Evolutionary conservation across 2,329 filamentous ascomycete genomes (phyloP).

Genomic region (Aspergillus jensenii): DNA sequence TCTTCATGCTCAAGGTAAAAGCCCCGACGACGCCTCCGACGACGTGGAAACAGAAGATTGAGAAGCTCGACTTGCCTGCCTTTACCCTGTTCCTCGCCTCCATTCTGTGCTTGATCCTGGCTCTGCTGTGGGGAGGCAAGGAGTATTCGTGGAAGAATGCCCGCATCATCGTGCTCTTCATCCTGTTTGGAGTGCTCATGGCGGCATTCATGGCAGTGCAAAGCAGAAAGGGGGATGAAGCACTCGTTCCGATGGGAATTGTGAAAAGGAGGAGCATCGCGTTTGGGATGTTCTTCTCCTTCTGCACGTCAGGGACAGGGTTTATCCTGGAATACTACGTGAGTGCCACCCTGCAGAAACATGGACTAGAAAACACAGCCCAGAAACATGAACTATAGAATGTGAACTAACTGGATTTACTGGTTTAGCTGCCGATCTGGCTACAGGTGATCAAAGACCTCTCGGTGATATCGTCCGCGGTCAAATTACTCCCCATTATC

Average conservation of each 20-base stretch:
- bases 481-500: conserved; percentile 7
- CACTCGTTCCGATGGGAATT: conserved; percentile 5
- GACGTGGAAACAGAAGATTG: background rate
- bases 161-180: conserved; percentile 4
- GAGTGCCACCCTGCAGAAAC: background rate
- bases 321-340: conserved; percentile 10
- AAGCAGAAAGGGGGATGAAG: background rate
- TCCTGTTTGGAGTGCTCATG: conserved; percentile 6
- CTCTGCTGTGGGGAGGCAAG: conserved; percentile 12
- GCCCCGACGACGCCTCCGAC: background rate
- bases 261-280: background rate
- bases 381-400: too few species aligned
- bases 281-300: background rate
- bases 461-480: background rate
- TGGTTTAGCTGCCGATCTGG: conserved; percentile 7
- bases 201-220: conserved; percentile 1
- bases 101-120: conserved; percentile 12
- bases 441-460: conserved; percentile 12
- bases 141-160: conserved; percentile 8
- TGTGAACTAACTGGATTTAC: background rate
- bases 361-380: too few species aligned
- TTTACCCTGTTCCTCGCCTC: background rate
- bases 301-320: background rate
- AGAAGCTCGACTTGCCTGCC: background rate
- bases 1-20: background rate